phyloP scores from a whole-genome alignment of 768 basidiomycete species.

The Hericium rajendrae region DNA sequence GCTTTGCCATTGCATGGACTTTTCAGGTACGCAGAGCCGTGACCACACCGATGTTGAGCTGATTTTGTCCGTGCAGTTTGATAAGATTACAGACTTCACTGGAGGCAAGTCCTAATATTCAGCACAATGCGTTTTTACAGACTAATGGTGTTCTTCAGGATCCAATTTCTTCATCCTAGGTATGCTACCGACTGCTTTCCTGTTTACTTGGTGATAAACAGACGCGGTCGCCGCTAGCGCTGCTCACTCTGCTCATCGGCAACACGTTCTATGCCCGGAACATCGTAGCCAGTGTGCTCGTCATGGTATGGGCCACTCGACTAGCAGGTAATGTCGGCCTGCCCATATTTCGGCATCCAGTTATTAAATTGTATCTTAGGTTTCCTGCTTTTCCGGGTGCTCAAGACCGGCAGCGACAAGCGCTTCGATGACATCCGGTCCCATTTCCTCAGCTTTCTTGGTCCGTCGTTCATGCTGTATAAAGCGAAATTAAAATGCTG shows the following conservation, averaged over 20 bases:
- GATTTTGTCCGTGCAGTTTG: conserved; percentile 31
- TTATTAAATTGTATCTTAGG: conserved; percentile 20
- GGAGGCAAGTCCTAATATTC: conserved; percentile 32
- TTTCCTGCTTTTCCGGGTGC: conserved; percentile 60
- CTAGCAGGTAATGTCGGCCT: conserved; percentile 34
- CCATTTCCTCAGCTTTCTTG: conserved; percentile 57
- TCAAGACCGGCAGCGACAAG: conserved; percentile 56
- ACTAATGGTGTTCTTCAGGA: too few species aligned
- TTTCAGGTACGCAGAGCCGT: conserved; percentile 26
- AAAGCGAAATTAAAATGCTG: background rate
- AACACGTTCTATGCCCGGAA: conserved; percentile 52
- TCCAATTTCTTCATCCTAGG: conserved; percentile 63
- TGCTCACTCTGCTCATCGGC: conserved; percentile 53
- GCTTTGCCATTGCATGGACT: conserved; percentile 60
- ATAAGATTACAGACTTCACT: conserved; percentile 67
- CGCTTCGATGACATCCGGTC: conserved; percentile 60
- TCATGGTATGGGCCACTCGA: conserved; percentile 58
- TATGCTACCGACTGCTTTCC: conserved; percentile 10
- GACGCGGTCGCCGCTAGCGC: conserved; percentile 26
- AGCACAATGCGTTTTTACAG: too few species aligned
- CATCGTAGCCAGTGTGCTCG: conserved; percentile 44
- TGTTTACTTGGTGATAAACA: background rate
- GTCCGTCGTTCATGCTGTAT: conserved; percentile 18
- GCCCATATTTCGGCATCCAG: background rate
- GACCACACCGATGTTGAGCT: background rate